Conservation (phyloP, 108 stramenopile genomes). For the Cylindrotheca fusiformis region DNA sequence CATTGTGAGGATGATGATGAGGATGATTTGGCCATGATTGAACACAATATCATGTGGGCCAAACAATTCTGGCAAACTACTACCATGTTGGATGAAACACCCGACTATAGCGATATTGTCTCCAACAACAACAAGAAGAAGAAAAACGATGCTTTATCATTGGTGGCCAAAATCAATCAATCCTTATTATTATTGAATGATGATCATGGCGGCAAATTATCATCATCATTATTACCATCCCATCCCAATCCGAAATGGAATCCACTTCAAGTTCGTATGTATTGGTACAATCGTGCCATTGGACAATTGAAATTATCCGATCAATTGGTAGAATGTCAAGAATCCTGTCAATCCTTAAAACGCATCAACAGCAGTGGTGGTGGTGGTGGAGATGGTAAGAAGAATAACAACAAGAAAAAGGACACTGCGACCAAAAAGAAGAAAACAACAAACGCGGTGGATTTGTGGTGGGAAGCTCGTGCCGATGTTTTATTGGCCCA, state of each 20-base stretch:
- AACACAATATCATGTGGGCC: slow-evolving; percentile 21
- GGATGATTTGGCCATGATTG: slow-evolving; percentile 7
- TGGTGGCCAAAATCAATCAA: slow-evolving; percentile 27
- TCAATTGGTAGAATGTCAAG: slow-evolving; percentile 34
- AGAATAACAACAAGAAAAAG: too few relatives aligned
- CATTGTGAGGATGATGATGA: slow-evolving; percentile 2
- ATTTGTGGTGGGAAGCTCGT: slow-evolving; percentile 38
- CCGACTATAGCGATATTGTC: slow-evolving; percentile 1
- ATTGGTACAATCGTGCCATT: slow-evolving; percentile 42
- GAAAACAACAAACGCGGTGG: not conserved
- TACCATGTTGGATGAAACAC: not conserved
- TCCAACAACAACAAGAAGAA: not conserved
- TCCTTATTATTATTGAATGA: too few relatives aligned
- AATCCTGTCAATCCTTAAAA: slow-evolving; percentile 30
- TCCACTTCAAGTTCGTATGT: slow-evolving; percentile 34
- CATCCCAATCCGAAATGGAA: slow-evolving; percentile 38
- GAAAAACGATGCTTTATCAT: slow-evolving; percentile 2
- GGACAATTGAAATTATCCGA: slow-evolving; percentile 20
- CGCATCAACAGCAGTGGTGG: not conserved
- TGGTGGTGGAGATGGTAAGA: not conserved
- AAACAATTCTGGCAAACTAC: slow-evolving; percentile 30
- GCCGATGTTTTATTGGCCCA: slow-evolving; percentile 33
- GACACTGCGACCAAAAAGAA: slow-evolving; percentile 4
- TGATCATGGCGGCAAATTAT: too few relatives aligned
- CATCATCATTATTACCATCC: too few relatives aligned